A percentile compares a stretch with the other conserved stretches of the same genome.
phyloP scores from a whole-genome alignment of 371 early-diverging fungal species.

The Mucor piriformis region DNA sequence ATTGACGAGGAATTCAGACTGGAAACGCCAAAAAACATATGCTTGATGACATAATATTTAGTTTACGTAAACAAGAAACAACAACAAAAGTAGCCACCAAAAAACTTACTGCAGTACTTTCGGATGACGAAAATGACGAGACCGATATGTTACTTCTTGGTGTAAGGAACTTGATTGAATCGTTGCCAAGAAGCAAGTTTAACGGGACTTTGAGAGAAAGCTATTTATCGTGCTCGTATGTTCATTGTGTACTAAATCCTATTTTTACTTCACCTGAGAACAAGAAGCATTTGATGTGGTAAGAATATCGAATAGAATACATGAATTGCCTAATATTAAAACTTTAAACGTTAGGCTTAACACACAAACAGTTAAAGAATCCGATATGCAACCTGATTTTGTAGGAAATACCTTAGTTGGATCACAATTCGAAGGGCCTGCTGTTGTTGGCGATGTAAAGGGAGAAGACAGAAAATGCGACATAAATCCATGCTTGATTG shows the following conservation, averaged over 20 bases:
- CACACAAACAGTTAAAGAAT: neutral
- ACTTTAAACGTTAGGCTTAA: neutral
- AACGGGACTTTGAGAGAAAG: neutral
- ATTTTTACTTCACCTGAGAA: neutral
- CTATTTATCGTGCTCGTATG: neutral
- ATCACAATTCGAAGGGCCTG: neutral
- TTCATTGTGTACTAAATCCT: neutral
- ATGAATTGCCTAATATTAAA: neutral
- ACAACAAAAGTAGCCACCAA: too few species aligned
- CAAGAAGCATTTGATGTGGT: neutral
- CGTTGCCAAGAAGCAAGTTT: neutral
- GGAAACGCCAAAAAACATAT: too few species aligned
- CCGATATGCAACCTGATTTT: neutral
- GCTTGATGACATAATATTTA: too few species aligned
- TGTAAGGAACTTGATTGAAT: neutral
- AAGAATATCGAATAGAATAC: neutral
- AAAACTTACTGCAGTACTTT: too few species aligned
- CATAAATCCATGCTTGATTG: neutral
- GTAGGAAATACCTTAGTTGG: neutral
- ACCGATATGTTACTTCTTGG: too few species aligned
- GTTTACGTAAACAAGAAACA: too few species aligned
- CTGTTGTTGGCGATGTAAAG: conserved; percentile 21
- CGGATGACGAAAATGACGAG: too few species aligned
- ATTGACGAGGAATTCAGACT: too few species aligned
- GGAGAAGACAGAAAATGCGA: conserved; percentile 44